Conservation (phyloP, 73 alveolate genomes). For the Urostyla sp. region DNA sequence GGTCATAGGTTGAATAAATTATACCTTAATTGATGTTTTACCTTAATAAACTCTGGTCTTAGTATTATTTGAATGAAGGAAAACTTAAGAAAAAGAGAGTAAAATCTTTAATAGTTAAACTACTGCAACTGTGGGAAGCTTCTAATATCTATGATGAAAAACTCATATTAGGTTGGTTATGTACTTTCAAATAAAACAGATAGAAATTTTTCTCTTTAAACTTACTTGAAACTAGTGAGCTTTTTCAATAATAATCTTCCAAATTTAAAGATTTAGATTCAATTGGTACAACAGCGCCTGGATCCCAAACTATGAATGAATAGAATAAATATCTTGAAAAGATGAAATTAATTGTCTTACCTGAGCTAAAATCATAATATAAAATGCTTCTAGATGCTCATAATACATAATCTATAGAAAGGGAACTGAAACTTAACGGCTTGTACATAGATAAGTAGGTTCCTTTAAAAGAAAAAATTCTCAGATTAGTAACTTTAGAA, state of each 20-base stretch:
- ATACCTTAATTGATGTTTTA: conserved; percentile 64
- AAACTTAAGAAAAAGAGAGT: conserved; percentile 47
- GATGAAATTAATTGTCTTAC: conserved; percentile 19
- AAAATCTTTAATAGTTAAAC: conserved; percentile 12
- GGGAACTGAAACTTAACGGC: conserved; percentile 41
- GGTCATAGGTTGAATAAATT: conserved; percentile 73
- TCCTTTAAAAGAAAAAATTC: background rate
- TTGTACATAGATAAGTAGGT: background rate
- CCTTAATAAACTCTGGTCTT: conserved; percentile 37
- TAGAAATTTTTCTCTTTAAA: conserved; percentile 17
- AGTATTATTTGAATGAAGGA: conserved; percentile 47
- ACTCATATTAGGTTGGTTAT: conserved; percentile 66
- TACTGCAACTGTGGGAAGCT: conserved; percentile 71
- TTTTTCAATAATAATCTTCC: conserved; percentile 12
- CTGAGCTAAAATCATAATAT: conserved; percentile 9
- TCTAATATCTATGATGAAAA: conserved; percentile 65
- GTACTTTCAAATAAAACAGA: conserved; percentile 10
- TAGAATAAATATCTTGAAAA: conserved; percentile 20
- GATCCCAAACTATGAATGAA: no score
- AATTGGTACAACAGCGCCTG: no score
- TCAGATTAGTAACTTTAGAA: conserved; percentile 24
- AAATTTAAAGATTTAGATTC: conserved; percentile 12
- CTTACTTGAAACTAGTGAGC: conserved; percentile 9
- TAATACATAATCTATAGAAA: background rate
- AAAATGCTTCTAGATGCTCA: conserved; percentile 12